Percentiles rank a stretch among this genome's conserved stretches.
phyloP scores from a whole-genome alignment of 164 flowering plant species.

The Liquidambar formosana region DNA sequence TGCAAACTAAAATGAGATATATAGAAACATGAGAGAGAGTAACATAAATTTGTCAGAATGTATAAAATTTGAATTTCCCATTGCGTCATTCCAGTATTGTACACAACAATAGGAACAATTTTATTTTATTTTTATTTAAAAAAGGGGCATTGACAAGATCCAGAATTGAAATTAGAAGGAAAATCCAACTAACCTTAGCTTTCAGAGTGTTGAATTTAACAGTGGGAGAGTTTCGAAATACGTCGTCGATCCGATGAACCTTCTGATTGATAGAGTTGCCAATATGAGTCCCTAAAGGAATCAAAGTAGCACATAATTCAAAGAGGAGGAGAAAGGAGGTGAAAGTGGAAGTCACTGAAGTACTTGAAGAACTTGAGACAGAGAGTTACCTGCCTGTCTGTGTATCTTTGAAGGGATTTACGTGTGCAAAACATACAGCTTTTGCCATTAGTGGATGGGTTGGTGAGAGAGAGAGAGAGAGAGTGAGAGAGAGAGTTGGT shows the following conservation, averaged over 20 bases:
- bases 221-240: background rate
- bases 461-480: background rate
- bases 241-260: background rate
- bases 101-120: no score
- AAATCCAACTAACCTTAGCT: slow-evolving; percentile 15
- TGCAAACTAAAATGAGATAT: no score
- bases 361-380: background rate
- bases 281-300: background rate
- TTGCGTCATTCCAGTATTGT: no score
- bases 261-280: background rate
- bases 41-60: background rate
- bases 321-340: no score
- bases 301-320: background rate
- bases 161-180: background rate
- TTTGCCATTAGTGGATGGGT: slow-evolving; percentile 7
- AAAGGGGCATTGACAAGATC: no score
- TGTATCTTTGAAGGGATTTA: background rate
- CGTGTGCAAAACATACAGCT: background rate
- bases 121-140: no score
- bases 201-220: slow-evolving; percentile 7
- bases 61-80: no score
- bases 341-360: background rate
- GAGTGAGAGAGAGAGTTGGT: background rate
- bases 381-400: slow-evolving; percentile 11
- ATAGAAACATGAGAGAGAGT: no score